These are phyloP conservation scores for Tetrapyrgos nigripes DNA, from an alignment of 1,284 basidiomycete species.

Conservation along the genomic window DNA sequence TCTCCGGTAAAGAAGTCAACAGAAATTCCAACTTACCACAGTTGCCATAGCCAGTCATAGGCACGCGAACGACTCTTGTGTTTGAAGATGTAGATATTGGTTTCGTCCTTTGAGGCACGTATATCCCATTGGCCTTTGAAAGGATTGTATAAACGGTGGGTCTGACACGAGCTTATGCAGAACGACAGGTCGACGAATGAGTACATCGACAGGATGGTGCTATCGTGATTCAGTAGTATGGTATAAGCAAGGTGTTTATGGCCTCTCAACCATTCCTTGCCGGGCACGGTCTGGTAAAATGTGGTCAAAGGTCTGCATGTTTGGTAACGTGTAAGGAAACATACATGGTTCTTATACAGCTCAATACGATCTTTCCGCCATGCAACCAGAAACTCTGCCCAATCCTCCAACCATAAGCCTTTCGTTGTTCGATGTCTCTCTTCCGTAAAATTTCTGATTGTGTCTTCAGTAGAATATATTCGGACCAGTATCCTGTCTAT, in stretches of 20 bases:
- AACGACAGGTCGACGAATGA: slow-evolving; percentile 85
- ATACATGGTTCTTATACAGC: slow-evolving; percentile 80
- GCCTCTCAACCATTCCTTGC: slow-evolving; percentile 65
- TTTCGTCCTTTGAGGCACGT: slow-evolving; percentile 61
- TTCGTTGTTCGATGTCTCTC: slow-evolving; percentile 64
- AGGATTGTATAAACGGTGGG: slow-evolving; percentile 35
- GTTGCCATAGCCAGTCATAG: slow-evolving; percentile 84
- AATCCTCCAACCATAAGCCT: slow-evolving; percentile 69
- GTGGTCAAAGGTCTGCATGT: not conserved
- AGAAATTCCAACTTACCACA: slow-evolving; percentile 58
- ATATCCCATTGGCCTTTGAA: slow-evolving; percentile 50
- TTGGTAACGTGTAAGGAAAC: slow-evolving; percentile 26
- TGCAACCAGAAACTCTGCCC: slow-evolving; percentile 81
- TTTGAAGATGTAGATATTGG: slow-evolving; percentile 83
- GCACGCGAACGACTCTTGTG: slow-evolving; percentile 72
- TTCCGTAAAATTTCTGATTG: slow-evolving; percentile 64
- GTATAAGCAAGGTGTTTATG: slow-evolving; percentile 75
- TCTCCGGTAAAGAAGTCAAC: not conserved
- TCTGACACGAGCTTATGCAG: slow-evolving; percentile 72
- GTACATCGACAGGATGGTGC: slow-evolving; percentile 77
- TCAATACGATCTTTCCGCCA: slow-evolving; percentile 80
- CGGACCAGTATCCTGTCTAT: slow-evolving; percentile 87
- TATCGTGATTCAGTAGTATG: slow-evolving; percentile 64
- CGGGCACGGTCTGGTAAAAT: slow-evolving; percentile 56
- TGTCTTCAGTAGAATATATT: slow-evolving; percentile 65